These are phyloP conservation scores for Boletus huronensis DNA, from an alignment of 768 basidiomycete genomes.

Conservation along the genomic window DNA sequence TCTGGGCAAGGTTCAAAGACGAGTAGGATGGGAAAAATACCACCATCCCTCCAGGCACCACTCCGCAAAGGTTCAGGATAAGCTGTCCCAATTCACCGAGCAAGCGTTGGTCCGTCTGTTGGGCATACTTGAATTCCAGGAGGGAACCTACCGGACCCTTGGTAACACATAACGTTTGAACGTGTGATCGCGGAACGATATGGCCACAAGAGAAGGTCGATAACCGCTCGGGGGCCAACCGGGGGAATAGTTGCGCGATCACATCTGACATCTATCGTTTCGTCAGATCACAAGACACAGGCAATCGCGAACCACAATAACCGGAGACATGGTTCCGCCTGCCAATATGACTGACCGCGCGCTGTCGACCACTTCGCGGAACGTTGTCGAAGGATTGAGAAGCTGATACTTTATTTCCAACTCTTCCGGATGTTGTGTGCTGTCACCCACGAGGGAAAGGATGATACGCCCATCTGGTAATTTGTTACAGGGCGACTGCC, in stretches of 20 bases:
- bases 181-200: constrained; percentile 77
- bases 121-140: constrained; percentile 79
- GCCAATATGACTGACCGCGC: constrained; percentile 88
- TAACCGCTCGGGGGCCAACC: constrained; percentile 58
- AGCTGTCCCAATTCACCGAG: constrained; percentile 83
- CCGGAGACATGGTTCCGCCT: constrained; percentile 99
- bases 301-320: constrained; percentile 36
- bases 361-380: constrained; percentile 75
- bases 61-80: constrained; percentile 69
- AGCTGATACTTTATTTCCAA: constrained; percentile 86
- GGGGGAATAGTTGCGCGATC: constrained; percentile 71
- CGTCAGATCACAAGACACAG: constrained; percentile 2
- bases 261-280: constrained; percentile 78
- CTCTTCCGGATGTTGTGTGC: constrained; percentile 34
- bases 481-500: not conserved
- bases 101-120: constrained; percentile 59
- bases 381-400: constrained; percentile 86
- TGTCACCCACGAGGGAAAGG: constrained; percentile 42
- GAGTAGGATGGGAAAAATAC: constrained; percentile 93
- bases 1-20: constrained; percentile 67
- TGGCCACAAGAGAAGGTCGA: constrained; percentile 88
- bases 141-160: constrained; percentile 72
- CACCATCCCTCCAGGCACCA: constrained; percentile 86
- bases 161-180: constrained; percentile 69
- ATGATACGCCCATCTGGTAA: constrained; percentile 73